Conservation (phyloP, 495 filamentous ascomycete genomes). For the Bacidia rubella region DNA sequence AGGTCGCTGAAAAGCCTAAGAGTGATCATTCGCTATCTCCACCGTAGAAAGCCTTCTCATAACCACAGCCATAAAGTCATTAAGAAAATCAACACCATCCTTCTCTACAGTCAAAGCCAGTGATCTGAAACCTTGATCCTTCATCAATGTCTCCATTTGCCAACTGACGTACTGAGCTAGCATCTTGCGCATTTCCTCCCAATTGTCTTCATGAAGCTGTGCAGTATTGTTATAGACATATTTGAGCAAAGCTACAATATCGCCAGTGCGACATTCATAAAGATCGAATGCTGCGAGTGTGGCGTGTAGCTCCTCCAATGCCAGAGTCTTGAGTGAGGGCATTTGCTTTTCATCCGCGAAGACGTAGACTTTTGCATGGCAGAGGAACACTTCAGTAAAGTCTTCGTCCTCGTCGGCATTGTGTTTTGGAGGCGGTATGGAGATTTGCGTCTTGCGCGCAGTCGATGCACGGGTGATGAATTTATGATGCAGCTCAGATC, state of each 20-base stretch:
- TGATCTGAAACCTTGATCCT: neutral
- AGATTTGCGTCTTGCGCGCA: neutral
- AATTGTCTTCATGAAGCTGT: neutral
- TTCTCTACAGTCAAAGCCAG: neutral
- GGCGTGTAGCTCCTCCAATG: conserved; percentile 21
- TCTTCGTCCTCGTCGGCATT: conserved; percentile 18
- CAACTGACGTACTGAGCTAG: conserved; percentile 20
- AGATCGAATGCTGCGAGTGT: conserved; percentile 24
- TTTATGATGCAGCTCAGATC: no score
- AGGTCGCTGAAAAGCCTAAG: no score
- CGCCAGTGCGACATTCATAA: conserved; percentile 12
- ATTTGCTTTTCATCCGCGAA: conserved; percentile 27
- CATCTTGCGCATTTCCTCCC: conserved; percentile 17
- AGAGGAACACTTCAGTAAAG: conserved; percentile 26
- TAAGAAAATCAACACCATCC: neutral
- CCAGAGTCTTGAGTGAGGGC: conserved; percentile 17
- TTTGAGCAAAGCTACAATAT: conserved; percentile 24
- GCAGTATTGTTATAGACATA: conserved; percentile 22
- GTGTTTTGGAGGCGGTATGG: neutral
- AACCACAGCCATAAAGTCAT: conserved; percentile 2
- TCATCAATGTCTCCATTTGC: conserved; percentile 20
- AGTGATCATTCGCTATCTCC: conserved; percentile 19
- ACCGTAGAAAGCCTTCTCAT: conserved; percentile 2
- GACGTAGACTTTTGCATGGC: conserved; percentile 25
- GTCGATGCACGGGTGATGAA: neutral